Evolutionary conservation across 2,329 filamentous ascomycete species (phyloP).

Genomic region (Penicillium griseofulvum): DNA sequence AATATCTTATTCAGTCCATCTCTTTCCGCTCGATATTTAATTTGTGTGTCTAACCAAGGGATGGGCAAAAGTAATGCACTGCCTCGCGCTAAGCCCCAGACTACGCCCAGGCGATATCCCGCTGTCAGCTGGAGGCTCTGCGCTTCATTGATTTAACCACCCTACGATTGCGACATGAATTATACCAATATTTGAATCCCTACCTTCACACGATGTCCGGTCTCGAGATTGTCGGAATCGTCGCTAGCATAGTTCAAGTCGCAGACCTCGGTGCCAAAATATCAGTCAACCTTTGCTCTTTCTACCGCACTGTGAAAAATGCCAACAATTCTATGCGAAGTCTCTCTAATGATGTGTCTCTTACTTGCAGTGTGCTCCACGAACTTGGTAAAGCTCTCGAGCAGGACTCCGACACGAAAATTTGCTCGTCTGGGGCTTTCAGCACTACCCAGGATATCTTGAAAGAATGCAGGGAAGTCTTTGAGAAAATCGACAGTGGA

Average conservation of each 20-base stretch:
- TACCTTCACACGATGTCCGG: background rate
- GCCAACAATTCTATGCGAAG: slow-evolving; percentile 19
- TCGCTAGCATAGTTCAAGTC: slow-evolving; percentile 31
- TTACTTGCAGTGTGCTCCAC: slow-evolving; percentile 29
- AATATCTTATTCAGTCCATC: too few relatives aligned
- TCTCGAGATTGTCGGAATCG: slow-evolving; percentile 25
- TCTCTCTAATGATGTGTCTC: slow-evolving; percentile 32
- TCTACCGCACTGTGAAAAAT: slow-evolving; percentile 27
- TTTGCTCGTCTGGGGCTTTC: slow-evolving; percentile 21
- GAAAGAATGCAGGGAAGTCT: slow-evolving; percentile 27
- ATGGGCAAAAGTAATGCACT: too few relatives aligned
- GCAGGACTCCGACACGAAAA: slow-evolving; percentile 22
- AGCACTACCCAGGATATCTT: slow-evolving; percentile 6
- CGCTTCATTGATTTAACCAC: too few relatives aligned
- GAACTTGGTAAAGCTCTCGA: slow-evolving; percentile 26
- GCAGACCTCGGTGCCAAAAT: slow-evolving; percentile 33
- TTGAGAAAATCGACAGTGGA: slow-evolving; percentile 14
- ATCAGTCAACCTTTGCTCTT: slow-evolving; percentile 31
- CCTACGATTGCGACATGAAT: too few relatives aligned
- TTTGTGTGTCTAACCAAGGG: too few relatives aligned
- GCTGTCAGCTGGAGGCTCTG: too few relatives aligned
- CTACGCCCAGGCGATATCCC: too few relatives aligned
- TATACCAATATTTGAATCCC: too few relatives aligned
- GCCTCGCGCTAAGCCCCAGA: too few relatives aligned
- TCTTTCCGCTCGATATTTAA: too few relatives aligned